Evolutionary conservation across 78 protist genomes (phyloP).

Genomic region (Chrysochromulina parva): DNA sequence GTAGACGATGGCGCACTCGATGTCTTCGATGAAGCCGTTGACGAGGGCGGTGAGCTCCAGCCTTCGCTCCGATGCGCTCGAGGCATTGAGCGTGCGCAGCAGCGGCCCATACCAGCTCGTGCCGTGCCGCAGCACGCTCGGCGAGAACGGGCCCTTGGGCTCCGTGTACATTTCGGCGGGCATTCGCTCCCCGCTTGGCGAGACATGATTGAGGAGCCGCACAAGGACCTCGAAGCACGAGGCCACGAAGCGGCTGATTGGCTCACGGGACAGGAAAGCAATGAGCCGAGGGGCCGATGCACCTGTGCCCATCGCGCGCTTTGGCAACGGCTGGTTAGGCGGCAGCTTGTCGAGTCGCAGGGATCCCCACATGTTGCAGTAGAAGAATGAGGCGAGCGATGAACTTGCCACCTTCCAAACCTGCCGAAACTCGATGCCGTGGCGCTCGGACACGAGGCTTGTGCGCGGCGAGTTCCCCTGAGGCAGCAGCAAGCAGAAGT

Average conservation of each 20-base stretch:
- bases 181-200: neutral
- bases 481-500: neutral
- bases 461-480: neutral
- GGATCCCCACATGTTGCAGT: slow-evolving; percentile 13
- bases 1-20: too few relatives aligned
- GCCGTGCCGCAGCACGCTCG: too few relatives aligned
- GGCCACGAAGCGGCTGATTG: neutral
- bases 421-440: neutral
- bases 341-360: neutral
- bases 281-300: neutral
- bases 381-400: slow-evolving; percentile 7
- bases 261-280: neutral
- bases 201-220: neutral
- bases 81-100: too few relatives aligned
- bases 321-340: too few relatives aligned
- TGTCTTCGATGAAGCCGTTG: too few relatives aligned
- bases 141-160: too few relatives aligned
- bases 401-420: slow-evolving; percentile 10
- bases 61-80: too few relatives aligned
- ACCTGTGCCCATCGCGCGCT: too few relatives aligned
- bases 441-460: neutral
- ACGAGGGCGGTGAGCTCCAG: too few relatives aligned
- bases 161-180: neutral
- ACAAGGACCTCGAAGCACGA: neutral
- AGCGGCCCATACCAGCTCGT: too few relatives aligned